These are phyloP conservation scores for Ceratocystis destructans DNA, from an alignment of 2,329 filamentous ascomycete genomes.

Conservation along the genomic window DNA sequence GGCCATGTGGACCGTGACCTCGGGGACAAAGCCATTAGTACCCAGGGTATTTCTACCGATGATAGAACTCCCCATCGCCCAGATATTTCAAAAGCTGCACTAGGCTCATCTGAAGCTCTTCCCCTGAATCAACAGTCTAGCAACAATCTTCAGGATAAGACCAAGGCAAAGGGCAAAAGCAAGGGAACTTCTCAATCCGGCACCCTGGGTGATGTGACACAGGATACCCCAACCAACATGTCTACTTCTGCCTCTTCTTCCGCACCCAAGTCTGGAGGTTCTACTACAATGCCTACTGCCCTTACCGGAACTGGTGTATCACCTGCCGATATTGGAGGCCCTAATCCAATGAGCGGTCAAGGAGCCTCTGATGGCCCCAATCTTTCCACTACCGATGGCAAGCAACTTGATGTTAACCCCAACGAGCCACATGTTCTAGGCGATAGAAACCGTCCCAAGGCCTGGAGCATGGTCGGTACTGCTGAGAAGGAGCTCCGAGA, in stretches of 20 bases:
- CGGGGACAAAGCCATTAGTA: neutral
- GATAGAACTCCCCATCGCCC: neutral
- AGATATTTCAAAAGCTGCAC: neutral
- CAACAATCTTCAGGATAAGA: neutral
- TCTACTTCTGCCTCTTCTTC: neutral
- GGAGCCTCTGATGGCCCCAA: neutral
- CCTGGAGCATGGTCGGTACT: constrained; percentile 34
- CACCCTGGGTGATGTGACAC: neutral
- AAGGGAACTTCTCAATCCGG: too few relatives aligned
- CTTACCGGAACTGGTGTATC: neutral
- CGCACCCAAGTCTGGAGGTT: neutral
- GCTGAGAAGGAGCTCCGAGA: constrained; percentile 43
- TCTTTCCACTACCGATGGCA: neutral
- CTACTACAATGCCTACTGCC: neutral
- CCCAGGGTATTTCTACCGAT: neutral
- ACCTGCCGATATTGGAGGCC: neutral
- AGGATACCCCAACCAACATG: neutral
- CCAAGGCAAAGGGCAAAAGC: neutral
- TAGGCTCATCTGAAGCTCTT: neutral
- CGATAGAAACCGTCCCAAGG: constrained; percentile 7
- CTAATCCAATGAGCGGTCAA: neutral
- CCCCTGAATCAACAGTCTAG: neutral
- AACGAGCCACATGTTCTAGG: constrained; percentile 16
- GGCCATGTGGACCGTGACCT: neutral
- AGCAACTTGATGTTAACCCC: constrained; percentile 13